phyloP scores from a whole-genome alignment of 305 asterid genomes.

The Fraxinus nigra region DNA sequence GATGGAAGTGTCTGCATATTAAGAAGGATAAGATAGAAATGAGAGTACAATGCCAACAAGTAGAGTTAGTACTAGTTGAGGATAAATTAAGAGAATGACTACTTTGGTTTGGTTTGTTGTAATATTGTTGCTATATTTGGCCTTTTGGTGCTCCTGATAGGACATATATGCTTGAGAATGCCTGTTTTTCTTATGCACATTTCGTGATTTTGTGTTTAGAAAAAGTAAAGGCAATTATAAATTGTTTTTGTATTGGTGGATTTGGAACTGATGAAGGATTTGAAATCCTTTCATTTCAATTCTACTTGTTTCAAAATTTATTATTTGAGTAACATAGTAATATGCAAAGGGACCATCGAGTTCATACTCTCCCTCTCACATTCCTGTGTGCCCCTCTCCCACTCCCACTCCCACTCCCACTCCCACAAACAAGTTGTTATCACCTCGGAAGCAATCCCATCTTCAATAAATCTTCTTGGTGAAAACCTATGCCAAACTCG shows the following conservation, averaged over 20 bases:
- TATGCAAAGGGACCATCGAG: background rate
- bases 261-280: background rate
- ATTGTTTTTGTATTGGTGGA: background rate
- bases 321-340: background rate
- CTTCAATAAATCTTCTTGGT: background rate
- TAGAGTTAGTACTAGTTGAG: background rate
- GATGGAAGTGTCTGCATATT: background rate
- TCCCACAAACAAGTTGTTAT: background rate
- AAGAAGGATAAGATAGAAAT: background rate
- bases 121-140: background rate
- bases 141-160: background rate
- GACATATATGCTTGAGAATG: background rate
- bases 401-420: background rate
- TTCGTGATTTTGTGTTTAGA: background rate
- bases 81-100: background rate
- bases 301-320: background rate
- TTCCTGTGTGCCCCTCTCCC: background rate
- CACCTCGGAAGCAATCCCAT: background rate
- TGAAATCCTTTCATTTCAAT: background rate
- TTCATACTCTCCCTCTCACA: background rate
- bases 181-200: background rate
- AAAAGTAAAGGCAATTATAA: background rate
- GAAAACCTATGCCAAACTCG: background rate
- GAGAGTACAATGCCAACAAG: background rate
- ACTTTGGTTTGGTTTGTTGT: background rate